Percentiles rank a stretch among this genome's conserved stretches.
Evolutionary conservation across 169 alveolate species (phyloP).

Genomic region (Plasmodium falciparum): DNA sequence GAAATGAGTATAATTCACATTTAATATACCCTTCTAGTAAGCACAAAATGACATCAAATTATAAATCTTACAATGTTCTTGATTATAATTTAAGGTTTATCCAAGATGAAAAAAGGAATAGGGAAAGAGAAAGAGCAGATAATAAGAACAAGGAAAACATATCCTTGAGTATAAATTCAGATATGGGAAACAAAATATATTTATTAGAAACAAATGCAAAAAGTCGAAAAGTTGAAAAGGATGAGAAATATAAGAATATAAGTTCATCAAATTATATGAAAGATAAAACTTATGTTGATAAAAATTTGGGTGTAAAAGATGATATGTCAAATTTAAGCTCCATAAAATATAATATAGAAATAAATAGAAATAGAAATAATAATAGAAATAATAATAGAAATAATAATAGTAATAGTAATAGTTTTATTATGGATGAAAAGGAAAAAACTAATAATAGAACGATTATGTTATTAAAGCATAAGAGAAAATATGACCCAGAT

Average conservation of each 20-base stretch:
- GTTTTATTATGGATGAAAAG: constrained; percentile 2
- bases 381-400: too few relatives aligned
- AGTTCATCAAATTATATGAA: too few relatives aligned
- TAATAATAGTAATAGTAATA: not conserved
- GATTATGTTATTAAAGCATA: not conserved
- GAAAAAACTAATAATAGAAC: not conserved
- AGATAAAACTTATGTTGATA: too few relatives aligned
- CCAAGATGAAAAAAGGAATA: constrained; percentile 1
- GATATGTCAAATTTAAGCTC: too few relatives aligned
- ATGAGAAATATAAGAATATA: too few relatives aligned
- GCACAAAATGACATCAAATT: not conserved
- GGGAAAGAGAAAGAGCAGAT: not conserved
- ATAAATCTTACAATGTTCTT: not conserved
- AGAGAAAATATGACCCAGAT: constrained; percentile 9
- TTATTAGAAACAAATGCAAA: too few relatives aligned
- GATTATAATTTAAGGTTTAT: not conserved
- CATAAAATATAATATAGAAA: not conserved
- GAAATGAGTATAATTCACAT: not conserved
- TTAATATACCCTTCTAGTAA: not conserved
- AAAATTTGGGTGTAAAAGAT: too few relatives aligned
- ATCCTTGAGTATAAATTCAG: too few relatives aligned
- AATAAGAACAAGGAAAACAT: too few relatives aligned
- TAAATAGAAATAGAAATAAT: not conserved
- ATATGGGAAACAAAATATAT: too few relatives aligned
- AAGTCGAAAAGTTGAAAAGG: too few relatives aligned